Evolutionary conservation across 2,329 filamentous ascomycete genomes (phyloP).

Genomic region (Colletotrichum falcatum): DNA sequence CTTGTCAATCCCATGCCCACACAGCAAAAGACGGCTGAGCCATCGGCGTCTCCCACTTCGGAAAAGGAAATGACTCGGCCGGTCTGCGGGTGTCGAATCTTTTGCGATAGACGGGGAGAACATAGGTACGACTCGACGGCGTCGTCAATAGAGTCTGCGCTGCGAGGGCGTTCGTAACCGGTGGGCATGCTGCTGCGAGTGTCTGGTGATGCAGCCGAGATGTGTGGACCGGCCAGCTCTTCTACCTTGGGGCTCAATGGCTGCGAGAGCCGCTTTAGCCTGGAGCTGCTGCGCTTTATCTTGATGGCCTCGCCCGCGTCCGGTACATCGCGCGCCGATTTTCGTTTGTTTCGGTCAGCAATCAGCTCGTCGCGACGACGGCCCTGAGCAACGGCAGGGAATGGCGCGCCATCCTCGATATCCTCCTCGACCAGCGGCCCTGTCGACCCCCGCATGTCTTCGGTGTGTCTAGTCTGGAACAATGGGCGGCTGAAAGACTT

Average conservation of each 20-base stretch:
- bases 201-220: slow-evolving; percentile 45
- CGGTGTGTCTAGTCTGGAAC: slow-evolving; percentile 41
- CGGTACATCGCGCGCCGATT: slow-evolving; percentile 63
- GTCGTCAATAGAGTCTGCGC: slow-evolving; percentile 88
- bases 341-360: slow-evolving; percentile 58
- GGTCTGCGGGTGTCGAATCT: slow-evolving; percentile 85
- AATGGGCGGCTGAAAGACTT: slow-evolving; percentile 31
- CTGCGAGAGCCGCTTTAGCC: slow-evolving; percentile 68
- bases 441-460: slow-evolving; percentile 21
- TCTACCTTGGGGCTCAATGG: slow-evolving; percentile 58
- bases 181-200: slow-evolving; percentile 52
- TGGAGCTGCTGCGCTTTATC: slow-evolving; percentile 67
- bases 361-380: slow-evolving; percentile 64
- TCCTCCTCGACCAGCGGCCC: slow-evolving; percentile 45
- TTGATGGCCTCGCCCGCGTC: slow-evolving; percentile 59
- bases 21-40: slow-evolving; percentile 94
- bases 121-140: slow-evolving; percentile 88
- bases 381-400: slow-evolving; percentile 74
- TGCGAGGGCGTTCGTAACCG: slow-evolving; percentile 79
- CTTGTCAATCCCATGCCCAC: slow-evolving; percentile 97
- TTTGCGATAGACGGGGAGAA: slow-evolving; percentile 87
- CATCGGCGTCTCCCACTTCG: slow-evolving; percentile 92
- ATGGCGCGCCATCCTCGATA: slow-evolving; percentile 75
- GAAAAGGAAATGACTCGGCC: slow-evolving; percentile 94
- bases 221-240: slow-evolving; percentile 44